Conservation (phyloP, 192 early-diverging fungal species). For the Backusella australiensis region DNA sequence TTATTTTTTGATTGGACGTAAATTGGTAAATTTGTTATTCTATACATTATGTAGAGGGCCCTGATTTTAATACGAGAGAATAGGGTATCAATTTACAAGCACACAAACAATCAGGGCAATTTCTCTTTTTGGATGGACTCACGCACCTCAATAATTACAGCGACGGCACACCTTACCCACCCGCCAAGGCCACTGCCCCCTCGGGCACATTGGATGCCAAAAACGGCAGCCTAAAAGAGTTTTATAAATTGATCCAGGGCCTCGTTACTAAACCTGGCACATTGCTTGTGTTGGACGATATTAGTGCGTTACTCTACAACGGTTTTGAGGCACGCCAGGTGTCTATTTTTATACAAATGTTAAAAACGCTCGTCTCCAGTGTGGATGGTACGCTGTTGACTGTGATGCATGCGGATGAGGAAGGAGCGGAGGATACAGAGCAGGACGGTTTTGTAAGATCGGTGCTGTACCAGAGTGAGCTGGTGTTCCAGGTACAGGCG, state of each 20-base stretch:
- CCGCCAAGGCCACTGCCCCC: slow-evolving; percentile 26
- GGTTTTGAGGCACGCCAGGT: slow-evolving; percentile 43
- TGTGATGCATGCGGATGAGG: slow-evolving; percentile 52
- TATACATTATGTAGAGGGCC: not conserved
- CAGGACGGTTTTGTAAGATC: slow-evolving; percentile 51
- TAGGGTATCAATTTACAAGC: slow-evolving; percentile 54
- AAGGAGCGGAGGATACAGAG: slow-evolving; percentile 38
- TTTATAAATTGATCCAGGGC: slow-evolving; percentile 39
- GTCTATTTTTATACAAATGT: slow-evolving; percentile 40
- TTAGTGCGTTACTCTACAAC: slow-evolving; percentile 44
- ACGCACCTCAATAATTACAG: slow-evolving; percentile 52
- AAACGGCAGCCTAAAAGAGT: slow-evolving; percentile 29
- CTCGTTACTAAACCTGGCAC: slow-evolving; percentile 22
- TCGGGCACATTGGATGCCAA: slow-evolving; percentile 21
- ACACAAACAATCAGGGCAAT: slow-evolving; percentile 42
- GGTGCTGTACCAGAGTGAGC: slow-evolving; percentile 43
- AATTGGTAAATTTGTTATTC: slow-evolving; percentile 38
- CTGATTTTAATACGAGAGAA: not conserved
- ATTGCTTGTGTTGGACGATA: slow-evolving; percentile 55
- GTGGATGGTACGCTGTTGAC: slow-evolving; percentile 51
- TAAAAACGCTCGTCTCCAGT: slow-evolving; percentile 41
- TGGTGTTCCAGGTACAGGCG: slow-evolving; percentile 47
- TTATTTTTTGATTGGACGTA: slow-evolving; percentile 55
- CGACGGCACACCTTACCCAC: slow-evolving; percentile 26
- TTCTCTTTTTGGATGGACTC: slow-evolving; percentile 56